Conservation (phyloP, 441 rosid genomes). For the Manihot esculenta region DNA sequence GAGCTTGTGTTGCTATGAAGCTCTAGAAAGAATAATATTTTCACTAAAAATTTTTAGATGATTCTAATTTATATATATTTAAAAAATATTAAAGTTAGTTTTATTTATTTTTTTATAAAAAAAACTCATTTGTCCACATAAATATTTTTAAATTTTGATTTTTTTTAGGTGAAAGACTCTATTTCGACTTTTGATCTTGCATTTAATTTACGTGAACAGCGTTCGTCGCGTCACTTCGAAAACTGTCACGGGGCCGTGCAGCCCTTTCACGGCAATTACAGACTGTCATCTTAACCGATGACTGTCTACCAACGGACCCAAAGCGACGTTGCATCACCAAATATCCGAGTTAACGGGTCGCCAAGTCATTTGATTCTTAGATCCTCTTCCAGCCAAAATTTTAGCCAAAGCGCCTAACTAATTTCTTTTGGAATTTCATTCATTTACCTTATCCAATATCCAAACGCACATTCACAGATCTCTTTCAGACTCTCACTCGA, state of each 20-base stretch:
- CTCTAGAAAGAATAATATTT: not conserved
- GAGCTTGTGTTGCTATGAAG: too few relatives aligned
- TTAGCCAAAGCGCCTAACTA: not conserved
- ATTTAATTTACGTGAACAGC: not conserved
- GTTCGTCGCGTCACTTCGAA: not conserved
- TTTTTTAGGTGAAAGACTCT: too few relatives aligned
- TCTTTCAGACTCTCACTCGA: too few relatives aligned
- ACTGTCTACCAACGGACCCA: too few relatives aligned
- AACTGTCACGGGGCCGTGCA: not conserved
- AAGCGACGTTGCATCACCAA: constrained; percentile 24
- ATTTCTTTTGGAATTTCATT: constrained; percentile 24
- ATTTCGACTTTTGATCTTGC: too few relatives aligned
- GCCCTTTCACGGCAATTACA: not conserved
- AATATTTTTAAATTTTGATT: too few relatives aligned
- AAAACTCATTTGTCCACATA: too few relatives aligned
- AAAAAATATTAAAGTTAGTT: too few relatives aligned
- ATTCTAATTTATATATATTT: too few relatives aligned
- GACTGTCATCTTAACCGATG: constrained; percentile 19
- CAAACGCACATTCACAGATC: constrained; percentile 18
- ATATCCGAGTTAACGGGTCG: constrained; percentile 24
- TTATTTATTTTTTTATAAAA: too few relatives aligned
- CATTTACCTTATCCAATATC: too few relatives aligned
- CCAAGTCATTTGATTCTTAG: constrained; percentile 25
- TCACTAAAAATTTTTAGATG: too few relatives aligned
- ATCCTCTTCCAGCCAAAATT: constrained; percentile 23